phyloP scores from a whole-genome alignment of 1,284 basidiomycete species.

The Irpex sp. region DNA sequence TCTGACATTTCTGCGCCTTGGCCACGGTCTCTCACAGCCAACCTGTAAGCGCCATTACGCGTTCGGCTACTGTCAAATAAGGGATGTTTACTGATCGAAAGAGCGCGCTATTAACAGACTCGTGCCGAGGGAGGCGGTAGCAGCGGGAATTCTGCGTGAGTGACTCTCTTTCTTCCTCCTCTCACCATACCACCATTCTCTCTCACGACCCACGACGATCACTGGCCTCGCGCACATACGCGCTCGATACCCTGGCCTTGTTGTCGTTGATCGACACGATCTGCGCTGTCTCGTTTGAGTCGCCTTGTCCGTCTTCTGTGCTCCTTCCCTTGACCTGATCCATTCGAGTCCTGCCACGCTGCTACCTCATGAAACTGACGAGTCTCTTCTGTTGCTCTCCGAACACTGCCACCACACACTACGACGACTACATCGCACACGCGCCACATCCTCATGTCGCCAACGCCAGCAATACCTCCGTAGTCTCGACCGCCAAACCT shows the following conservation, averaged over 20 bases:
- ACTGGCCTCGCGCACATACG: background rate
- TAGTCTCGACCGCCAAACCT: constrained; percentile 1
- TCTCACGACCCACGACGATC: background rate
- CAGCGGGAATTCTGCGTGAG: constrained; percentile 2
- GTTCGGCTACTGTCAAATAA: background rate
- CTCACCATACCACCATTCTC: background rate
- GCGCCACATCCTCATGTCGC: background rate
- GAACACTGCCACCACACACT: constrained; percentile 1
- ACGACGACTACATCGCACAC: constrained; percentile 3
- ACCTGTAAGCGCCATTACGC: background rate
- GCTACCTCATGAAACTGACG: constrained; percentile 15
- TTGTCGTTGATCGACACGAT: background rate
- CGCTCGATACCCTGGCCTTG: background rate
- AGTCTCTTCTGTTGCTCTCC: constrained; percentile 13
- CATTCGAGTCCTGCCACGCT: background rate
- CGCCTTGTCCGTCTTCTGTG: background rate
- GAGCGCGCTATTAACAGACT: background rate
- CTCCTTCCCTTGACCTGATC: background rate
- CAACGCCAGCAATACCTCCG: background rate
- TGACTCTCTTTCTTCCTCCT: background rate
- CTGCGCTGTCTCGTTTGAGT: background rate
- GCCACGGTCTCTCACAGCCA: background rate
- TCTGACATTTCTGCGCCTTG: background rate
- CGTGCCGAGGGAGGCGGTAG: background rate
- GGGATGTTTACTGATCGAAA: background rate